Percentiles rank a stretch among this genome's conserved stretches.
phyloP scores from a whole-genome alignment of 805 yeast species.

The Metschnikowia lachancei region DNA sequence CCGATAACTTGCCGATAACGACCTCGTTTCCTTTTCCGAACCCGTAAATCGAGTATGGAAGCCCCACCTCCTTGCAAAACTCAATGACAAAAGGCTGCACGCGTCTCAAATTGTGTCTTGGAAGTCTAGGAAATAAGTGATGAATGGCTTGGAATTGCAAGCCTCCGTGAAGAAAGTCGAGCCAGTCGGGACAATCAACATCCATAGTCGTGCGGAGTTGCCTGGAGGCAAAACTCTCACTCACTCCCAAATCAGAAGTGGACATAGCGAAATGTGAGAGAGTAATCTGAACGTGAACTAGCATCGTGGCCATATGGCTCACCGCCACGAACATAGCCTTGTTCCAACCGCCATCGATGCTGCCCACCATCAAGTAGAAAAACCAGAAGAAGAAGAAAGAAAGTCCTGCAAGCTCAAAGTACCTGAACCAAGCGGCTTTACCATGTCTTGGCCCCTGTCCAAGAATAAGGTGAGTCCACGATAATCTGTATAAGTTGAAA shows the following conservation, averaged over 20 bases:
- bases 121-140: constrained; percentile 84
- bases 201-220: constrained; percentile 93
- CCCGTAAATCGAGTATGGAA: constrained; percentile 80
- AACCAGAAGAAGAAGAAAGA: constrained; percentile 76
- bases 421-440: constrained; percentile 82
- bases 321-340: constrained; percentile 62
- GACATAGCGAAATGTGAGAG: constrained; percentile 92
- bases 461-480: constrained; percentile 72
- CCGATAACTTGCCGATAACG: constrained; percentile 66
- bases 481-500: constrained; percentile 76
- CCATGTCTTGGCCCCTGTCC: constrained; percentile 82
- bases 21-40: constrained; percentile 73
- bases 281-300: constrained; percentile 92
- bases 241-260: constrained; percentile 77
- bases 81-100: constrained; percentile 70
- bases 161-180: constrained; percentile 89
- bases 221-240: constrained; percentile 75
- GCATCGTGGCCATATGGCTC: constrained; percentile 79
- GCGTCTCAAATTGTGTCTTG: constrained; percentile 78
- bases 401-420: constrained; percentile 70
- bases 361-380: constrained; percentile 59
- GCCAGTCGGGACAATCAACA: constrained; percentile 90
- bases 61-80: constrained; percentile 74
- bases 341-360: constrained; percentile 51
- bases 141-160: constrained; percentile 89